These are phyloP conservation scores for Cladosporium sp. DNA, from an alignment of 2,329 filamentous ascomycete genomes.

Conservation along the genomic window DNA sequence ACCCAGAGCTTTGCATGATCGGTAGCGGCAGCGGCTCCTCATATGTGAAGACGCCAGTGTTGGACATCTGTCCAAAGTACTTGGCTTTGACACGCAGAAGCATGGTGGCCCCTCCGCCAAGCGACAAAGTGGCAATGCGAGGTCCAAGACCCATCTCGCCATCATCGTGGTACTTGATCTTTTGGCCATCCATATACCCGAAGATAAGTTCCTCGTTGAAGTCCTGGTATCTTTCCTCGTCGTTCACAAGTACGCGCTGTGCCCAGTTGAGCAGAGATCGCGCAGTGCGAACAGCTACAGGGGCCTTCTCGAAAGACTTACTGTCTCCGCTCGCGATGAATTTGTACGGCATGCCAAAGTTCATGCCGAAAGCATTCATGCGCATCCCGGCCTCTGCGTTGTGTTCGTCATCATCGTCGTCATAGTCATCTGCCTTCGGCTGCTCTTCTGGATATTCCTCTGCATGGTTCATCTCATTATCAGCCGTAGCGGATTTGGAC, in stretches of 20 bases:
- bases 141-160: constrained; percentile 64
- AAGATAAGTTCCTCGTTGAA: constrained; percentile 67
- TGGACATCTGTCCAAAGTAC: constrained; percentile 44
- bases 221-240: constrained; percentile 33
- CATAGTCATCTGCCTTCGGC: background rate
- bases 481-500: background rate
- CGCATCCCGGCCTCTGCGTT: constrained; percentile 27
- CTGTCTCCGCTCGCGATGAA: constrained; percentile 60
- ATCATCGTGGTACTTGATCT: constrained; percentile 67
- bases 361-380: constrained; percentile 39
- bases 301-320: constrained; percentile 52
- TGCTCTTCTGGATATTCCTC: background rate
- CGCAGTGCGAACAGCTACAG: constrained; percentile 48
- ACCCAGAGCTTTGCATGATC: background rate
- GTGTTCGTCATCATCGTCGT: background rate
- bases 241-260: constrained; percentile 40
- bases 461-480: background rate
- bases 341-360: constrained; percentile 63
- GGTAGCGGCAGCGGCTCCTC: constrained; percentile 28
- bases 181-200: constrained; percentile 62
- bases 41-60: constrained; percentile 37
- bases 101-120: constrained; percentile 62
- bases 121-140: constrained; percentile 61
- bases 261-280: constrained; percentile 59
- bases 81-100: constrained; percentile 57